Evolutionary conservation across 1,139 yeast genomes (phyloP).

Genomic region (Pichia sp.): DNA sequence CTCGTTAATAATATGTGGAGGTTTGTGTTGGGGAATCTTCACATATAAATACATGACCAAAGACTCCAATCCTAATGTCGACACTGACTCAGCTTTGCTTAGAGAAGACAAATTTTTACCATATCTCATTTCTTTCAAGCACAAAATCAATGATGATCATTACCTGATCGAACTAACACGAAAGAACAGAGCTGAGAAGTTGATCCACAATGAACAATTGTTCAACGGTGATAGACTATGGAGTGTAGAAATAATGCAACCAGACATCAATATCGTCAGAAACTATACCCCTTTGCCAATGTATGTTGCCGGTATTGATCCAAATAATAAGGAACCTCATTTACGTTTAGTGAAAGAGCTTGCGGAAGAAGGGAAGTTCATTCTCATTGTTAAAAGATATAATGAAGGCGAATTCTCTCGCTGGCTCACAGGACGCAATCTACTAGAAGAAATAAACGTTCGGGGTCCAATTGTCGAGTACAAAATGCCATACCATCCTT

Average conservation of each 20-base stretch:
- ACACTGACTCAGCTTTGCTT: constrained; percentile 48
- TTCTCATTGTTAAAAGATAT: constrained; percentile 74
- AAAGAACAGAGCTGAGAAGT: constrained; percentile 43
- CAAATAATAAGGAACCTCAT: constrained; percentile 39
- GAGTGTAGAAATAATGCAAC: constrained; percentile 89
- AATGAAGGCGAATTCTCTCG: constrained; percentile 82
- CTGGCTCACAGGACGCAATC: constrained; percentile 57
- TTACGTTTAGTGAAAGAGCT: constrained; percentile 42
- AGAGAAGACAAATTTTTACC: constrained; percentile 60
- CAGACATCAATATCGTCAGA: constrained; percentile 86
- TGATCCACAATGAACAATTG: constrained; percentile 34
- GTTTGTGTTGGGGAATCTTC: constrained; percentile 58
- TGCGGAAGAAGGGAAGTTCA: constrained; percentile 64
- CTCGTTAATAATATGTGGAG: constrained; percentile 47
- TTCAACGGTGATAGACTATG: constrained; percentile 78
- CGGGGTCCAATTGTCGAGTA: constrained; percentile 80
- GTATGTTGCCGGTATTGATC: constrained; percentile 36
- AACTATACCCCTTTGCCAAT: constrained; percentile 88
- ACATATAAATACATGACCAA: constrained; percentile 44
- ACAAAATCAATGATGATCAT: constrained; percentile 63
- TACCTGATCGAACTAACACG: constrained; percentile 64
- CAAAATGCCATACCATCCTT: constrained; percentile 62
- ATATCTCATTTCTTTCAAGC: constrained; percentile 64
- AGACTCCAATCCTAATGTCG: constrained; percentile 28
- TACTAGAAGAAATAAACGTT: constrained; percentile 68